Conservation (phyloP, 2,329 filamentous ascomycete genomes). For the Calonectria leucothoes region DNA sequence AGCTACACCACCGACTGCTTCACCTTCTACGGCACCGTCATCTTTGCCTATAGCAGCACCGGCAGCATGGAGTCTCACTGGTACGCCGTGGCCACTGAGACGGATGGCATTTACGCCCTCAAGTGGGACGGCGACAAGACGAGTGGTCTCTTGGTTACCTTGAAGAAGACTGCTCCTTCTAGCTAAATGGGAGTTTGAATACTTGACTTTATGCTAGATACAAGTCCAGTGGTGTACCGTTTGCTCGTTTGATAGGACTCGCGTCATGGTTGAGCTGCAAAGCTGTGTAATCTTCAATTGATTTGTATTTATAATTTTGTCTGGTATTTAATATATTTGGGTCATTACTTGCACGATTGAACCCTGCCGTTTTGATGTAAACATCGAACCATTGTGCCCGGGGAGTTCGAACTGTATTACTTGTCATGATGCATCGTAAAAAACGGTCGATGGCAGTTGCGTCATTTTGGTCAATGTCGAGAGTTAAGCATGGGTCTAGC, state of each 20-base stretch:
- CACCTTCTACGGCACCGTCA: conserved; percentile 20
- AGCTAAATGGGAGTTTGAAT: not conserved
- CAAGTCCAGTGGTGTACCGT: not conserved
- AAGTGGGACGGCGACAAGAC: conserved; percentile 17
- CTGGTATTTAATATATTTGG: not conserved
- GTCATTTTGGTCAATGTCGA: too few species aligned
- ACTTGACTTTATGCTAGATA: not conserved
- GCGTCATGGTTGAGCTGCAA: not conserved
- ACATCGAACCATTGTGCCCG: too few species aligned
- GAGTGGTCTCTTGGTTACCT: not conserved
- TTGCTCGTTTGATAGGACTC: not conserved
- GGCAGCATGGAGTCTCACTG: conserved; percentile 18
- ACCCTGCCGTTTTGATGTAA: not conserved
- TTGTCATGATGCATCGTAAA: too few species aligned
- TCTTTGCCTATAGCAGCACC: conserved; percentile 1
- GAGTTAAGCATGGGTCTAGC: too few species aligned
- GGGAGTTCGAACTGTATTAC: too few species aligned
- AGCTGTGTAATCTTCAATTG: not conserved
- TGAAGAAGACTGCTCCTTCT: conserved; percentile 23
- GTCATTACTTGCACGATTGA: not conserved
- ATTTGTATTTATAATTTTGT: not conserved
- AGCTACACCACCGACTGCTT: conserved; percentile 6
- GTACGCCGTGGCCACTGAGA: conserved; percentile 13
- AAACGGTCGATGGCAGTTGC: too few species aligned
- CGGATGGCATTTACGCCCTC: conserved; percentile 15